Conservation (phyloP, 2,329 filamentous ascomycete genomes). For the Aspergillus transmontanensis region DNA sequence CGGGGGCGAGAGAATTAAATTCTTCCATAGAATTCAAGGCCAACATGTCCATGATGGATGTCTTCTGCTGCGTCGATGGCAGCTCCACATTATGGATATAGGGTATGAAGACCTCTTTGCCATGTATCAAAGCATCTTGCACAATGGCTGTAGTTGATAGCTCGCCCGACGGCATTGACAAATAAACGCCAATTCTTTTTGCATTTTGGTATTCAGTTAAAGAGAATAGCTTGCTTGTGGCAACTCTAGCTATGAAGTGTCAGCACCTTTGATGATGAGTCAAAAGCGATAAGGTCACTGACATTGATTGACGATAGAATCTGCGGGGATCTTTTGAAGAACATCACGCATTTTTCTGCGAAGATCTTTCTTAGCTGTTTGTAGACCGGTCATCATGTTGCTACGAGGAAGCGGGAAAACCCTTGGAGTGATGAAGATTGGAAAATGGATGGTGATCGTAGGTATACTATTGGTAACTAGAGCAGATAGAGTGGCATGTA, state of each 20-base stretch:
- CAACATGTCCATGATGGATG: constrained; percentile 93
- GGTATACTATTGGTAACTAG: no score
- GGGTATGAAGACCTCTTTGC: constrained; percentile 89
- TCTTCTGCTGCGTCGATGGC: constrained; percentile 47
- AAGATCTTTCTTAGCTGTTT: constrained; percentile 74
- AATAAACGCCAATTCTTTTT: constrained; percentile 76
- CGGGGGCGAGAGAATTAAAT: constrained; percentile 73
- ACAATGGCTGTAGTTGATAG: constrained; percentile 83
- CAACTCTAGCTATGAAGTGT: constrained; percentile 59
- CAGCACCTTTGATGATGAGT: constrained; percentile 7
- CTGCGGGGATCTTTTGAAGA: constrained; percentile 63
- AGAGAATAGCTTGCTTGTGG: constrained; percentile 65
- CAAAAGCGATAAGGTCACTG: constrained; percentile 35
- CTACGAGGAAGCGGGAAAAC: not conserved
- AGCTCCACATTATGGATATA: constrained; percentile 71
- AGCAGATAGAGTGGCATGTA: not conserved
- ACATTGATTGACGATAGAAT: constrained; percentile 72
- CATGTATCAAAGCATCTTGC: constrained; percentile 71
- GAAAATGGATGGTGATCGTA: not conserved
- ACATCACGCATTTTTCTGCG: constrained; percentile 69
- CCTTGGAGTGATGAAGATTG: not conserved
- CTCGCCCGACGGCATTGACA: constrained; percentile 90
- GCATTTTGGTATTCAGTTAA: constrained; percentile 77
- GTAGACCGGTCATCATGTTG: constrained; percentile 58
- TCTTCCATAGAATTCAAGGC: constrained; percentile 72